Percentiles rank a stretch among this genome's conserved stretches.
Evolutionary conservation across 140 eudicot species (phyloP).

Genomic region (Erigeron philadelphicus): DNA sequence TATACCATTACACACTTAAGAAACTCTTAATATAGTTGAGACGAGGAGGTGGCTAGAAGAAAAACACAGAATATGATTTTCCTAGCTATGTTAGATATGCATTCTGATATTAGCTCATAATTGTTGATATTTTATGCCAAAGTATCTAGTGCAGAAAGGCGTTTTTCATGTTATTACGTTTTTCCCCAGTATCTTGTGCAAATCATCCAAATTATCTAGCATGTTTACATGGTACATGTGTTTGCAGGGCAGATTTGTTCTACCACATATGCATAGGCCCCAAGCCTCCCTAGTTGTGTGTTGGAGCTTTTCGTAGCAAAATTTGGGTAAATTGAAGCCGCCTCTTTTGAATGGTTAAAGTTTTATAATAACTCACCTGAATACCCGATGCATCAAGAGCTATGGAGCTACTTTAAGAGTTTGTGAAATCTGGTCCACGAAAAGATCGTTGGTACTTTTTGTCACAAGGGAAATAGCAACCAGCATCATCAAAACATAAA

Average conservation of each 20-base stretch:
- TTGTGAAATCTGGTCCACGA: slow-evolving; percentile 36
- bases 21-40: slow-evolving; percentile 9
- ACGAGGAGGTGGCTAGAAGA: slow-evolving; percentile 11
- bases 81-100: no score
- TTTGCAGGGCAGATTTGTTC: slow-evolving; percentile 18
- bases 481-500: slow-evolving; percentile 37
- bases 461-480: slow-evolving; percentile 32
- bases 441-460: slow-evolving; percentile 27
- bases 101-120: background rate
- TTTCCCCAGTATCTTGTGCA: background rate
- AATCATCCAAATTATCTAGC: slow-evolving; percentile 12
- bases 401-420: slow-evolving; percentile 31
- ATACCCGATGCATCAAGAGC: slow-evolving; percentile 46
- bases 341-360: background rate
- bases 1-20: background rate
- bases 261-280: slow-evolving; percentile 14
- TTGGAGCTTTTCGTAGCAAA: slow-evolving; percentile 16
- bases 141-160: background rate
- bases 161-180: background rate
- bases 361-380: slow-evolving; percentile 24
- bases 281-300: background rate
- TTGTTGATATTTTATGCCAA: background rate
- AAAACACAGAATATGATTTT: background rate
- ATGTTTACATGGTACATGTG: slow-evolving; percentile 1
- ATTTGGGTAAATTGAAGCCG: slow-evolving; percentile 3